Conservation (phyloP, 805 yeast species). For the Nakazawaea siamensis region DNA sequence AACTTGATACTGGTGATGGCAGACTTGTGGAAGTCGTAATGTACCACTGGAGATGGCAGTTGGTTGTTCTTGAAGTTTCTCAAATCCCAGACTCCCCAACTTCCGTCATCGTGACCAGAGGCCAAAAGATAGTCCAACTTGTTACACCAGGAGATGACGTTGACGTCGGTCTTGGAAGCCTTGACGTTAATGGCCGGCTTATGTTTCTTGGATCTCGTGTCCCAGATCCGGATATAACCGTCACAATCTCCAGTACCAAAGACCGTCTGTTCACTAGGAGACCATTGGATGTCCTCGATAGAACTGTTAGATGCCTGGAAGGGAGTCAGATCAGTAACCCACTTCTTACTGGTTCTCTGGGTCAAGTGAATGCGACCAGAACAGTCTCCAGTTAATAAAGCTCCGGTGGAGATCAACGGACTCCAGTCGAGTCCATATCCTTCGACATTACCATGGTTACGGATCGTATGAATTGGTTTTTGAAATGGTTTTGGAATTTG, state of each 20-base stretch:
- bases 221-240: slow-evolving; percentile 93
- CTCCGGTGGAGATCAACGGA: slow-evolving; percentile 71
- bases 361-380: slow-evolving; percentile 79
- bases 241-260: slow-evolving; percentile 94
- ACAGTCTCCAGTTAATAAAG: slow-evolving; percentile 82
- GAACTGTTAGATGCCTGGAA: slow-evolving; percentile 62
- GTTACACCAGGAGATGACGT: slow-evolving; percentile 92
- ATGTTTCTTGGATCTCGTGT: slow-evolving; percentile 86
- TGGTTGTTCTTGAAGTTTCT: slow-evolving; percentile 65
- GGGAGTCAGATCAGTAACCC: slow-evolving; percentile 84
- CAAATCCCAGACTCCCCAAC: slow-evolving; percentile 98
- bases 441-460: slow-evolving; percentile 88
- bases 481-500: slow-evolving; percentile 69
- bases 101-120: slow-evolving; percentile 95
- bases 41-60: slow-evolving; percentile 77
- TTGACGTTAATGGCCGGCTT: slow-evolving; percentile 80
- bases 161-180: slow-evolving; percentile 80
- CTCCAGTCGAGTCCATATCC: slow-evolving; percentile 98
- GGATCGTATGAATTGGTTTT: slow-evolving; percentile 75
- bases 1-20: slow-evolving; percentile 90
- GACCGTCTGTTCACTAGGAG: slow-evolving; percentile 83
- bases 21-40: slow-evolving; percentile 89
- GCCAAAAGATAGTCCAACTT: slow-evolving; percentile 84
- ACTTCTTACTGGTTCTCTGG: slow-evolving; percentile 62
- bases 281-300: slow-evolving; percentile 98